These are phyloP conservation scores for Pythium rishiriense DNA, from an alignment of 352 stramenopile species.

Conservation along the genomic window DNA sequence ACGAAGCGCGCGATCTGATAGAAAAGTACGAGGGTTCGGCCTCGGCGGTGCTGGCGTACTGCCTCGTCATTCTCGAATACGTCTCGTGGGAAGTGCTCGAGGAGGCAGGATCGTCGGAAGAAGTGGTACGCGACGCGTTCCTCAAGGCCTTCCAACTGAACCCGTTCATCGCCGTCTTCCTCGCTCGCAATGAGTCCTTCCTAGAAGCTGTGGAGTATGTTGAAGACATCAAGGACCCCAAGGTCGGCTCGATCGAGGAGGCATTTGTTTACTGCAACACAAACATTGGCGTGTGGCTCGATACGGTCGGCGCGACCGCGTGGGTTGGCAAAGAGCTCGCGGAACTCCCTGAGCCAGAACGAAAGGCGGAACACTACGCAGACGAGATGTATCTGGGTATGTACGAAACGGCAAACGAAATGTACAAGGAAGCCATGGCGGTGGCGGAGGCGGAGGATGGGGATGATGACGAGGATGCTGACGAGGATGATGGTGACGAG, in stretches of 20 bases:
- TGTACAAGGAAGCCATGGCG: conserved; percentile 72
- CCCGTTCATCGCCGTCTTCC: conserved; percentile 83
- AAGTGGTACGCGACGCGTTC: conserved; percentile 73
- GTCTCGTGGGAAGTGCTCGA: conserved; percentile 88
- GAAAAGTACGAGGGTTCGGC: conserved; percentile 53
- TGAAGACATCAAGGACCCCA: conserved; percentile 75
- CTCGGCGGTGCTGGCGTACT: conserved; percentile 80
- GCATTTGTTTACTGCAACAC: conserved; percentile 75
- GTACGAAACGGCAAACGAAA: conserved; percentile 85
- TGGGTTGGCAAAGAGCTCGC: conserved; percentile 86
- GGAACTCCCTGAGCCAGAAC: conserved; percentile 43
- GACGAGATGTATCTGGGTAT: conserved; percentile 89
- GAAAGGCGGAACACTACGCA: conserved; percentile 51
- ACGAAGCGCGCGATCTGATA: conserved; percentile 67
- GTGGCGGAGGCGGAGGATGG: conserved; percentile 36
- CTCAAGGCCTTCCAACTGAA: conserved; percentile 71
- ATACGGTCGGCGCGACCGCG: conserved; percentile 75
- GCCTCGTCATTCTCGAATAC: conserved; percentile 84
- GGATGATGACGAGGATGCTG: conserved; percentile 26
- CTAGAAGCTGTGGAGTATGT: conserved; percentile 81
- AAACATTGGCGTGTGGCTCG: conserved; percentile 85
- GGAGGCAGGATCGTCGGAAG: conserved; percentile 74
- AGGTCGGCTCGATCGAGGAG: conserved; percentile 79
- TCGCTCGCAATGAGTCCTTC: conserved; percentile 79
- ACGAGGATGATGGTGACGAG: conserved; percentile 20